Evolutionary conservation across 2,329 filamentous ascomycete species (phyloP), one percentile per base, ranked within the genome.

Genomic region (Aspergillus tamarii): DNA sequence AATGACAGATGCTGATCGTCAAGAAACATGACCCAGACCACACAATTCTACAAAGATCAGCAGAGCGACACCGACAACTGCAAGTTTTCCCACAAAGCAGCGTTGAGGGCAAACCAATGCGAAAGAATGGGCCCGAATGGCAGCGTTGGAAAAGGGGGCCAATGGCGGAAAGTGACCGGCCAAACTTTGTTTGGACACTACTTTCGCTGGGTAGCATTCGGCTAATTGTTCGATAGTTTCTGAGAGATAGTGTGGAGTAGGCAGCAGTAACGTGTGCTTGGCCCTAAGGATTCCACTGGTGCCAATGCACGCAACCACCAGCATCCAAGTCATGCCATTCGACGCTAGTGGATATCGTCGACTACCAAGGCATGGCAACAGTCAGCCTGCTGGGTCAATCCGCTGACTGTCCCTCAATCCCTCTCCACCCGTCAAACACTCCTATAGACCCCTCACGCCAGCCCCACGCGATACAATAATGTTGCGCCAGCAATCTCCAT

Each of bases 391-490:
- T 21, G 21, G 23, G 23, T 48, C 52, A 54, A 54, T 46, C 46
- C n/a, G 14, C 60, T 52, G 57, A 28, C 54, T 80, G 76, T 41
- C 63, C 68, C 59, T 73, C 67, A 50, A 82, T 48, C 12, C 66
- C 67, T 50, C 66, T 73, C 80, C 80, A 83, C 12, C 69, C 70
- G 30, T 69, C 67, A 70, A 81, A 81, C 9, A 67, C 67, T n/a
- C 61, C 58, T 41, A 54, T 32, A 50, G 64, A 59, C 28, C 69
- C 66, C 2, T 64, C 87, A 70, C 87, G 89, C 87, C 91, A 96
- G 1, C 89, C 95, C 94, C 94, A 98, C 4, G 88, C 89, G 50
- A 99, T 85, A 67, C 94, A 89, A 73, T 99, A 99, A 82, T 99
- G 95, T 67, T 86, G 87, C 0, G 93, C 92, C 70, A 99, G 79